Evolutionary conservation across 1,284 basidiomycete species (phyloP).

Genomic region (Meira miltonrushii): DNA sequence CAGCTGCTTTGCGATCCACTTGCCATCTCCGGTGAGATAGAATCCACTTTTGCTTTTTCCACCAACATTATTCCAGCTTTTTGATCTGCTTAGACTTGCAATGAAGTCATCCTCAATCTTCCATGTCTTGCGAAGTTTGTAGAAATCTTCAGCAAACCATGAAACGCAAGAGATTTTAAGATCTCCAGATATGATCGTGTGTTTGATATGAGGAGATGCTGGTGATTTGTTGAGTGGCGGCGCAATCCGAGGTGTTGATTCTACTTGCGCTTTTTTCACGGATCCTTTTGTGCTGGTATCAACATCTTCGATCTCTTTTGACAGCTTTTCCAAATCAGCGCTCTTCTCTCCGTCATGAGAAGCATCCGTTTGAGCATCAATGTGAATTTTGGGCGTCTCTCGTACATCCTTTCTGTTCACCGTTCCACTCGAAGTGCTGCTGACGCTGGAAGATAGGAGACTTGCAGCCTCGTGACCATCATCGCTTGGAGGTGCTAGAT

Average conservation of each 20-base stretch:
- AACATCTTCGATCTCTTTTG: too few species aligned
- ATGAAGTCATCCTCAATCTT: slow-evolving; percentile 36
- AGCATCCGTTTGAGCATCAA: too few species aligned
- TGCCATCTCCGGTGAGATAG: slow-evolving; percentile 38
- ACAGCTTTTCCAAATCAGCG: too few species aligned
- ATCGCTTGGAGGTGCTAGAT: slow-evolving; percentile 1
- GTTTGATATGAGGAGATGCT: slow-evolving; percentile 34
- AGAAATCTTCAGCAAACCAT: slow-evolving; percentile 48
- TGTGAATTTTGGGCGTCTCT: too few species aligned
- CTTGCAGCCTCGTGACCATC: neutral
- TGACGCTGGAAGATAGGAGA: neutral
- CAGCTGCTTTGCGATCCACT: slow-evolving; percentile 41
- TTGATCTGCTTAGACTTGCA: slow-evolving; percentile 33
- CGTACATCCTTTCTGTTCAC: too few species aligned
- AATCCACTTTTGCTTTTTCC: slow-evolving; percentile 42
- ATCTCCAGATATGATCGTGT: slow-evolving; percentile 31
- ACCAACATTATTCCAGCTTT: slow-evolving; percentile 32
- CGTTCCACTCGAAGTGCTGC: neutral
- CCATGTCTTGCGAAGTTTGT: slow-evolving; percentile 35
- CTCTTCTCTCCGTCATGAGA: too few species aligned
- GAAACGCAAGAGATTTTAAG: slow-evolving; percentile 45
- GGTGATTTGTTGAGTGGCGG: neutral
- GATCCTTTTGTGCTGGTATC: too few species aligned
- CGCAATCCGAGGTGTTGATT: too few species aligned
- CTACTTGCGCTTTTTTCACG: too few species aligned